Percentiles rank a stretch among this genome's conserved stretches.
Evolutionary conservation across 176 grass and related monocot genomes (phyloP).

Genomic region (Leersia perrieri): DNA sequence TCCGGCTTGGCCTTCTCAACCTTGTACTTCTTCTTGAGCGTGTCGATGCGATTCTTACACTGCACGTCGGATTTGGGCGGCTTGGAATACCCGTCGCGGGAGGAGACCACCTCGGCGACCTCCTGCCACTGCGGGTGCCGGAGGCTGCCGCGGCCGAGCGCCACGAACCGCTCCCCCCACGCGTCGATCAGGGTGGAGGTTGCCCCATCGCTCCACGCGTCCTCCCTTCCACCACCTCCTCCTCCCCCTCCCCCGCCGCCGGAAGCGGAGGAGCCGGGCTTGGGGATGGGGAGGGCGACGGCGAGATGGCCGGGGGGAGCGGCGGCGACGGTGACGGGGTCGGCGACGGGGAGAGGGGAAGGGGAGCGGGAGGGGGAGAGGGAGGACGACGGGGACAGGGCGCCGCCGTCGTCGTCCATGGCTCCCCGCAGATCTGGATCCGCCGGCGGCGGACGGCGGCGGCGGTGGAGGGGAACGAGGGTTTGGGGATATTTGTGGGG

Average conservation of each 20-base stretch:
- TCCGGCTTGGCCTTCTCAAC: slow-evolving; percentile 57
- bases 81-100: slow-evolving; percentile 82
- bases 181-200: slow-evolving; percentile 95
- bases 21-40: slow-evolving; percentile 99
- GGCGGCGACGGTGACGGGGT: slow-evolving; percentile 43
- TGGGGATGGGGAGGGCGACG: slow-evolving; percentile 71
- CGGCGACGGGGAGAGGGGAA: slow-evolving; percentile 34
- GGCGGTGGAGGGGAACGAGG: slow-evolving; percentile 28
- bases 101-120: slow-evolving; percentile 87
- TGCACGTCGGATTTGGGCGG: slow-evolving; percentile 69
- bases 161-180: slow-evolving; percentile 89
- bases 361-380: slow-evolving; percentile 23
- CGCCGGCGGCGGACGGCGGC: slow-evolving; percentile 23
- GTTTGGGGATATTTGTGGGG: slow-evolving; percentile 47
- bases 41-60: slow-evolving; percentile 98
- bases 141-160: slow-evolving; percentile 86
- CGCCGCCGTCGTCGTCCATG: slow-evolving; percentile 46
- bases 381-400: slow-evolving; percentile 40
- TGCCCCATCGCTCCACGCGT: slow-evolving; percentile 94
- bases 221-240: slow-evolving; percentile 68
- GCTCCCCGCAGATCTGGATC: slow-evolving; percentile 26
- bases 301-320: slow-evolving; percentile 63
- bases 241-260: slow-evolving; percentile 43
- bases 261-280: slow-evolving; percentile 27
- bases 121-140: slow-evolving; percentile 98